Conservation (phyloP, 2,329 filamentous ascomycete species). For the Cordyceps tenuipes region DNA sequence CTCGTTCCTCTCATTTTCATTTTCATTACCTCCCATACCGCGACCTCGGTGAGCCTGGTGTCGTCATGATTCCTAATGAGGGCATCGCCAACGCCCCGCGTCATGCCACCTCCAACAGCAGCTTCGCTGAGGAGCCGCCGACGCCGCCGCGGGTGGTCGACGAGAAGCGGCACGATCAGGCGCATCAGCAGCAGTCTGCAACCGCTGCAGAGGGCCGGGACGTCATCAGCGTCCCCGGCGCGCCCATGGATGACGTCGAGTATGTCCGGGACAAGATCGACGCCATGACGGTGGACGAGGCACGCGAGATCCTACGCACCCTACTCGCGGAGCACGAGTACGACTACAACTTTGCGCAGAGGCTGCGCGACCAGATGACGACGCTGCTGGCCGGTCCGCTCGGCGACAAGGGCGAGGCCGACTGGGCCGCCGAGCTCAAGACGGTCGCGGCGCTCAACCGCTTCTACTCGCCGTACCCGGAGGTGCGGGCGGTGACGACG, state of each 20-base stretch:
- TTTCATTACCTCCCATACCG: too few relatives aligned
- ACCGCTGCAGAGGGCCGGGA: neutral
- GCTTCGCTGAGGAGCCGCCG: neutral
- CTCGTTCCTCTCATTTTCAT: too few relatives aligned
- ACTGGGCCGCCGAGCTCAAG: slow-evolving; percentile 8
- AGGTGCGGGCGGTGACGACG: slow-evolving; percentile 8
- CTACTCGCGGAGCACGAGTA: slow-evolving; percentile 18
- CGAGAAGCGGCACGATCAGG: neutral
- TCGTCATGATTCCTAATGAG: neutral
- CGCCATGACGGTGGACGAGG: slow-evolving; percentile 16
- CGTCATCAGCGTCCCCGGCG: slow-evolving; percentile 10
- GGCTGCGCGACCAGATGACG: slow-evolving; percentile 15
- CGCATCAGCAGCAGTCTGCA: neutral
- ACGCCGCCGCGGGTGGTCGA: neutral
- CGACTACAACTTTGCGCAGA: slow-evolving; percentile 19
- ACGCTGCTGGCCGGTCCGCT: slow-evolving; percentile 14
- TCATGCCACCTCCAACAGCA: neutral
- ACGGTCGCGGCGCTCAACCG: slow-evolving; percentile 9
- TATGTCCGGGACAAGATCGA: slow-evolving; percentile 19
- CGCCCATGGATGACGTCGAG: slow-evolving; percentile 18
- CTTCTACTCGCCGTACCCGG: slow-evolving; percentile 11
- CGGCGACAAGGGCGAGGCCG: slow-evolving; percentile 12
- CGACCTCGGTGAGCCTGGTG: too few relatives aligned
- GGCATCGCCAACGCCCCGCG: neutral
- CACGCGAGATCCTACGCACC: slow-evolving; percentile 14